Evolutionary conservation across 1,139 yeast genomes (phyloP).

Genomic region (Scheffersomyces parashehatae): DNA sequence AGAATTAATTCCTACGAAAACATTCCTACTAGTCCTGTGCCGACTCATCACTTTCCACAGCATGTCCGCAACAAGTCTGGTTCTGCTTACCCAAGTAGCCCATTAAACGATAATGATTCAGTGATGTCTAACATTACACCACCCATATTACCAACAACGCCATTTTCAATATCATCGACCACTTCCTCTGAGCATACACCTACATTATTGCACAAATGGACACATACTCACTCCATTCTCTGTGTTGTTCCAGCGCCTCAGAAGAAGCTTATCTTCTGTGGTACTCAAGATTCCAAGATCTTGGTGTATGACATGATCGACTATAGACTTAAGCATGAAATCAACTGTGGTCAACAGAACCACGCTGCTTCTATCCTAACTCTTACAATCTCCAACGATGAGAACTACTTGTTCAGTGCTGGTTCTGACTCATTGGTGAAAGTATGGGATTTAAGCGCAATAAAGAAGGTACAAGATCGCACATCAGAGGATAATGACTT

Average conservation of each 20-base stretch:
- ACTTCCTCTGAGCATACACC: slow-evolving; percentile 6
- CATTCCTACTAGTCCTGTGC: not conserved
- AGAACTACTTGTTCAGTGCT: slow-evolving; percentile 71
- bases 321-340: slow-evolving; percentile 50
- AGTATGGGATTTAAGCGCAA: slow-evolving; percentile 63
- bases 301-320: slow-evolving; percentile 69
- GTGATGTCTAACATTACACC: not conserved
- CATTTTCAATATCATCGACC: not conserved
- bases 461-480: not conserved
- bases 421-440: slow-evolving; percentile 89
- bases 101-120: not conserved
- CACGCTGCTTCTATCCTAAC: slow-evolving; percentile 78
- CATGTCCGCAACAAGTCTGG: not conserved
- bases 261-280: slow-evolving; percentile 70
- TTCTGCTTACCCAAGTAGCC: not conserved
- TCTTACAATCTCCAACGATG: slow-evolving; percentile 58
- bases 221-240: slow-evolving; percentile 69
- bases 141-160: not conserved
- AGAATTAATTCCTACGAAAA: not conserved
- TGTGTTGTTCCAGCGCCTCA: slow-evolving; percentile 69
- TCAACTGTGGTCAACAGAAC: slow-evolving; percentile 39
- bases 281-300: slow-evolving; percentile 90
- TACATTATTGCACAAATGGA: slow-evolving; percentile 67
- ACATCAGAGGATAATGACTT: slow-evolving; percentile 1
- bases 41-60: not conserved